phyloP scores from a whole-genome alignment of 768 basidiomycete species.

The Strobilomyces dryophilus region DNA sequence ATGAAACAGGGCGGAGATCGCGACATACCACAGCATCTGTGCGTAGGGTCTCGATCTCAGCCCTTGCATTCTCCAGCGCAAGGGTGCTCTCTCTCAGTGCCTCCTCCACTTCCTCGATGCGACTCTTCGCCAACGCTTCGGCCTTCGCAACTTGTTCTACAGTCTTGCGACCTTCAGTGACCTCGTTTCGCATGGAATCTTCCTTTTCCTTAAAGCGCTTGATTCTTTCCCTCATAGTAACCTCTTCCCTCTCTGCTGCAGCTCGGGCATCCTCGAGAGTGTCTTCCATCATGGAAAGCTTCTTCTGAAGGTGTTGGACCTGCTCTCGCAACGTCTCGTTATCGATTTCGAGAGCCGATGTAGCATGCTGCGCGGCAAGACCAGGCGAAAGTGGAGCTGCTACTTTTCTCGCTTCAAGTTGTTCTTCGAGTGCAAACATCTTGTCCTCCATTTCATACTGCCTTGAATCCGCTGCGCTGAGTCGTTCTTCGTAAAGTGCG shows the following conservation, averaged over 20 bases:
- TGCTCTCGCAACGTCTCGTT: slow-evolving; percentile 91
- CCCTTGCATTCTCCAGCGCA: slow-evolving; percentile 84
- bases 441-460: slow-evolving; percentile 77
- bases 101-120: slow-evolving; percentile 84
- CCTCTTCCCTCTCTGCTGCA: slow-evolving; percentile 73
- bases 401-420: slow-evolving; percentile 33
- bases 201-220: slow-evolving; percentile 71
- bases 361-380: slow-evolving; percentile 36
- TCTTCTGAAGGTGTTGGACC: slow-evolving; percentile 79
- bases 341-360: slow-evolving; percentile 86
- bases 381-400: slow-evolving; percentile 32
- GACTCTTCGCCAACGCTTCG: slow-evolving; percentile 55
- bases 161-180: slow-evolving; percentile 60
- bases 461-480: slow-evolving; percentile 63
- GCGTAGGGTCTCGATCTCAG: slow-evolving; percentile 80
- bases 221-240: slow-evolving; percentile 55
- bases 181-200: slow-evolving; percentile 64
- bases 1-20: neutral
- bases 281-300: slow-evolving; percentile 75
- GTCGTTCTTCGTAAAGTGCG: slow-evolving; percentile 87
- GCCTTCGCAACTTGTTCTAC: slow-evolving; percentile 59
- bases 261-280: slow-evolving; percentile 72
- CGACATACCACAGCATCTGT: slow-evolving; percentile 68
- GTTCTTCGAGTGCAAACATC: slow-evolving; percentile 55
- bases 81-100: slow-evolving; percentile 83